These are phyloP conservation scores for Alternaria ventricosa DNA, from an alignment of 2,329 filamentous ascomycete genomes.

Conservation along the genomic window DNA sequence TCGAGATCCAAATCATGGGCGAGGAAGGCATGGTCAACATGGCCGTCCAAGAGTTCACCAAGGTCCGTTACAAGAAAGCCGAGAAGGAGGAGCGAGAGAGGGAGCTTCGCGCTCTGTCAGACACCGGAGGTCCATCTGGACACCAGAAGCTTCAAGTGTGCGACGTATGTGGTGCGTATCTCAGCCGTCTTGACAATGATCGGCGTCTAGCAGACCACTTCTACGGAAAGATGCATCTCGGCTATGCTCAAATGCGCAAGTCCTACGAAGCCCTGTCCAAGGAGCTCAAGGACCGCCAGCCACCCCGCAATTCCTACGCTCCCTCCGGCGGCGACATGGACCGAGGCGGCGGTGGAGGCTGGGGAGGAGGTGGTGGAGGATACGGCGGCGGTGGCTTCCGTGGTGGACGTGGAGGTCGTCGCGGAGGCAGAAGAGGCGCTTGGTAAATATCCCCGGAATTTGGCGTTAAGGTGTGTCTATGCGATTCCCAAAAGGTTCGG, in stretches of 20 bases:
- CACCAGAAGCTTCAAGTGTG: slow-evolving; percentile 99
- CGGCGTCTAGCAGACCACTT: slow-evolving; percentile 94
- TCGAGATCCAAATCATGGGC: slow-evolving; percentile 85
- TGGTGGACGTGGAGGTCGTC: slow-evolving; percentile 20
- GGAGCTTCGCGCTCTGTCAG: slow-evolving; percentile 87
- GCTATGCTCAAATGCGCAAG: slow-evolving; percentile 97
- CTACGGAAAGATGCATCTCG: slow-evolving; percentile 99
- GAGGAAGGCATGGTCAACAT: slow-evolving; percentile 80
- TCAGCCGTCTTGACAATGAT: slow-evolving; percentile 92
- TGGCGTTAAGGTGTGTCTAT: slow-evolving; percentile 48
- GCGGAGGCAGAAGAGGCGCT: slow-evolving; percentile 35
- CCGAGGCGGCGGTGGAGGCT: slow-evolving; percentile 34
- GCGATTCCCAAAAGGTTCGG: slow-evolving; percentile 37
- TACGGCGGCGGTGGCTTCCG: slow-evolving; percentile 38
- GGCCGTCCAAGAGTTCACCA: slow-evolving; percentile 87
- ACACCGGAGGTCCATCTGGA: slow-evolving; percentile 89
- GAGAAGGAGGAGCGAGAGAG: slow-evolving; percentile 84
- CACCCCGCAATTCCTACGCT: slow-evolving; percentile 56
- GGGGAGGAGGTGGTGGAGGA: slow-evolving; percentile 24
- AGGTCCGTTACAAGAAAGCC: slow-evolving; percentile 78
- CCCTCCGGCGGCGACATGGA: slow-evolving; percentile 31
- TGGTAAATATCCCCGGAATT: slow-evolving; percentile 35
- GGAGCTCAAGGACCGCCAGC: slow-evolving; percentile 77
- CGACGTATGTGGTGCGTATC: slow-evolving; percentile 96
- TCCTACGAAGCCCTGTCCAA: slow-evolving; percentile 86